Evolutionary conservation across 139 green algal genomes (phyloP).

Genomic region (Chlamydomonas asymmetrica): DNA sequence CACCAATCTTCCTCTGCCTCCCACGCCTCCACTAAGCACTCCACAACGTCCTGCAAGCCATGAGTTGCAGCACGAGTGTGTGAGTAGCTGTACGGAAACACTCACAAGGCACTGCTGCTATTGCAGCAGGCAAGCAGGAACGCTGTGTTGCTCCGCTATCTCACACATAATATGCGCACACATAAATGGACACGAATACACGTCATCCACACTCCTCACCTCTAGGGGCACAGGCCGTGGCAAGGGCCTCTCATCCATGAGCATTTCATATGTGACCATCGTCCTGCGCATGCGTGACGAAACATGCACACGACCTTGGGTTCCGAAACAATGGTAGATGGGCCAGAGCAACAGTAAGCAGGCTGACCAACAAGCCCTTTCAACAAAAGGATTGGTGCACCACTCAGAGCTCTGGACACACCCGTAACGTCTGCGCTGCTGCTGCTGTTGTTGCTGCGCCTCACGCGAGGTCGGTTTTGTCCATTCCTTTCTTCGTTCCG

Average conservation of each 20-base stretch:
- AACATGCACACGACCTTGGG: constrained; percentile 1
- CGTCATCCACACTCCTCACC: neutral
- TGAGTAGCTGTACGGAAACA: neutral
- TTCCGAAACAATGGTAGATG: neutral
- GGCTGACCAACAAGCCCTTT: neutral
- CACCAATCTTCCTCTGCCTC: constrained; percentile 21
- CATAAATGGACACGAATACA: neutral
- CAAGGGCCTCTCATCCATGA: constrained; percentile 13
- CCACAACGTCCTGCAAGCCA: constrained; percentile 7
- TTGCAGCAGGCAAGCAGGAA: neutral
- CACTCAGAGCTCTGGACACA: neutral
- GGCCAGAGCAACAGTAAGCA: neutral
- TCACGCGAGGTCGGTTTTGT: no score
- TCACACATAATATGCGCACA: no score
- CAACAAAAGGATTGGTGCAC: neutral
- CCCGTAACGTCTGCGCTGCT: neutral
- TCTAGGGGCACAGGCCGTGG: constrained; percentile 3
- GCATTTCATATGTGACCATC: neutral
- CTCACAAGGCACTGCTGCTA: neutral
- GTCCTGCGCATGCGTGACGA: neutral
- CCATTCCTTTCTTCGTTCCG: neutral
- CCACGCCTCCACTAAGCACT: constrained; percentile 25
- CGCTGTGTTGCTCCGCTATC: no score
- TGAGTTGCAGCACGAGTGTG: neutral
- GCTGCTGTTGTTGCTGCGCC: neutral